A percentile compares a stretch with the other conserved stretches of the same genome.
These are phyloP conservation scores for Parathielavia hyrcaniae DNA, from an alignment of 495 filamentous ascomycete species.

Conservation along the genomic window DNA sequence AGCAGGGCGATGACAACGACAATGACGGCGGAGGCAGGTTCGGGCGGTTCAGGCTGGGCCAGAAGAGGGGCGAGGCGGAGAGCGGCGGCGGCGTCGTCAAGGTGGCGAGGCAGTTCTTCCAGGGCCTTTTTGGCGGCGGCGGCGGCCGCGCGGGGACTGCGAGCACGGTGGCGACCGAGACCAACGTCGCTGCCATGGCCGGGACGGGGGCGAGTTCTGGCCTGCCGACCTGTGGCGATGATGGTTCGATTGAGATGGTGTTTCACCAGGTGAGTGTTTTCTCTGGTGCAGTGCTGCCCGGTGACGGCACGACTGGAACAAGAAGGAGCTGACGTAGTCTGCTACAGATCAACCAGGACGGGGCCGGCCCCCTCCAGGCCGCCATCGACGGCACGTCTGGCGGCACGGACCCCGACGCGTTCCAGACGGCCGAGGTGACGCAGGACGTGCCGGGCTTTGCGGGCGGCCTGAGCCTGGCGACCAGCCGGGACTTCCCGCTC, in stretches of 20 bases:
- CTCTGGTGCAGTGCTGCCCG: neutral
- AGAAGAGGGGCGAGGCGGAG: neutral
- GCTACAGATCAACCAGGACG: slow-evolving; percentile 49
- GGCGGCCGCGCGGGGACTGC: slow-evolving; percentile 20
- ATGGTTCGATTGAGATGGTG: slow-evolving; percentile 52
- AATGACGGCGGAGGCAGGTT: too few relatives aligned
- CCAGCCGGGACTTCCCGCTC: slow-evolving; percentile 50
- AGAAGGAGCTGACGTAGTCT: too few relatives aligned
- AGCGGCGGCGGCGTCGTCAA: neutral
- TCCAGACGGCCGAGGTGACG: slow-evolving; percentile 49
- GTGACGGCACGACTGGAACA: neutral
- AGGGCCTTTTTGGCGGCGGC: slow-evolving; percentile 21
- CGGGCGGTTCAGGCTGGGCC: too few relatives aligned
- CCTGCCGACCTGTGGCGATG: slow-evolving; percentile 49
- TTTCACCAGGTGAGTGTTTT: slow-evolving; percentile 24
- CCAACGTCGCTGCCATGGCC: slow-evolving; percentile 37
- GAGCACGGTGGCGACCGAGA: slow-evolving; percentile 36
- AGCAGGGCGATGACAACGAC: too few relatives aligned
- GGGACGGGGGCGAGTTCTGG: slow-evolving; percentile 41
- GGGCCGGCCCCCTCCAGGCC: slow-evolving; percentile 45
- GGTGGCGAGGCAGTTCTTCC: slow-evolving; percentile 15
- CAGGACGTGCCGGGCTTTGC: slow-evolving; percentile 53
- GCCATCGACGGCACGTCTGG: slow-evolving; percentile 51
- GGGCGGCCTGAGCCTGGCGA: slow-evolving; percentile 45
- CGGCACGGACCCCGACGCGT: slow-evolving; percentile 48